These are phyloP conservation scores for Phaeotremella skinneri DNA, from an alignment of 768 basidiomycete genomes.

Conservation along the genomic window DNA sequence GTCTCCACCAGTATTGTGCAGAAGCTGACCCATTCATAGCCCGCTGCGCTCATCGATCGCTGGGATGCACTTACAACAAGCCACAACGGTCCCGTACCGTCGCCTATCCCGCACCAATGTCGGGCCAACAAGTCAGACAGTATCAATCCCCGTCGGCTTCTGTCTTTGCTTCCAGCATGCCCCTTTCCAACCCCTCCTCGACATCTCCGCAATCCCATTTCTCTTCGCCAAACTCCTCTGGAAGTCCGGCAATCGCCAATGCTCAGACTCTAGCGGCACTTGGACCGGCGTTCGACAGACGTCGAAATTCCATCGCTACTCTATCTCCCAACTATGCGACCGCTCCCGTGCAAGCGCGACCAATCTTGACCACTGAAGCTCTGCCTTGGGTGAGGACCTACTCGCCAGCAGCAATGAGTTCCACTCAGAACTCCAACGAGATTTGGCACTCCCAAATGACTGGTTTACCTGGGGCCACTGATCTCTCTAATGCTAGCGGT, in stretches of 20 bases:
- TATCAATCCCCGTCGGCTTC: constrained; percentile 2
- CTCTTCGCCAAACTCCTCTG: constrained; percentile 29
- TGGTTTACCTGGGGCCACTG: background rate
- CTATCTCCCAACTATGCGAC: background rate
- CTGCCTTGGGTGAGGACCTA: background rate
- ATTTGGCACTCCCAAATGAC: background rate
- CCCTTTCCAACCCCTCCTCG: constrained; percentile 1
- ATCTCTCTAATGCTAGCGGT: background rate
- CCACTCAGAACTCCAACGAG: background rate
- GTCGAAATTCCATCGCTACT: background rate
- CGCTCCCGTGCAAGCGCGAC: background rate
- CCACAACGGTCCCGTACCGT: constrained; percentile 24
- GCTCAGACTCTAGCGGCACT: background rate
- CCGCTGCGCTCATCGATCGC: constrained; percentile 35
- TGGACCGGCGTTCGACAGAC: background rate
- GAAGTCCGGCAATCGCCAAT: constrained; percentile 14
- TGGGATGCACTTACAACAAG: constrained; percentile 40
- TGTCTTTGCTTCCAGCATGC: background rate
- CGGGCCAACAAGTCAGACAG: constrained; percentile 1
- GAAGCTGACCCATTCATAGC: constrained; percentile 15
- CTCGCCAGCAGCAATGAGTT: background rate
- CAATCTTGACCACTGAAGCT: constrained; percentile 1
- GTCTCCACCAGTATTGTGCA: background rate
- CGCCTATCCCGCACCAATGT: constrained; percentile 9
- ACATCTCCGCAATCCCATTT: constrained; percentile 33